Percentiles rank a stretch among this genome's conserved stretches.
Conservation (phyloP, 108 stramenopile genomes). For the Pseudonitzschia multistriata region DNA sequence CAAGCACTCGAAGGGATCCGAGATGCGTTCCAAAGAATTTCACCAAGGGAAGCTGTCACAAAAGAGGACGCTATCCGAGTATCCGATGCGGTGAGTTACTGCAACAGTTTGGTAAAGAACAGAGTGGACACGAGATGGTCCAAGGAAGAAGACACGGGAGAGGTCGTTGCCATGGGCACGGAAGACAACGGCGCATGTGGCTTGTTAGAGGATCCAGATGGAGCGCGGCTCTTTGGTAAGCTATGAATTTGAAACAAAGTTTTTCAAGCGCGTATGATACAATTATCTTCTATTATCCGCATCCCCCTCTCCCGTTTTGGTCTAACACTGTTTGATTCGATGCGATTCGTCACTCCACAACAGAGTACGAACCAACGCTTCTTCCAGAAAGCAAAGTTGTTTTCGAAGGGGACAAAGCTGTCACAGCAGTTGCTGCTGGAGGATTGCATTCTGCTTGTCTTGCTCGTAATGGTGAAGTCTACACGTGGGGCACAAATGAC, state of each 20-base stretch:
- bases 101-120: background rate
- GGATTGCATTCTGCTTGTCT: constrained; percentile 76
- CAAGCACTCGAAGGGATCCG: background rate
- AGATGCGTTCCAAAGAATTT: background rate
- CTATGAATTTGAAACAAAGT: background rate
- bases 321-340: background rate
- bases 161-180: constrained; percentile 13
- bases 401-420: constrained; percentile 13
- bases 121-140: background rate
- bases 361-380: constrained; percentile 31
- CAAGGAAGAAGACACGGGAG: background rate
- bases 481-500: constrained; percentile 90
- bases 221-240: constrained; percentile 13
- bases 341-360: no score
- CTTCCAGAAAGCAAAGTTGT: background rate
- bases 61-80: background rate
- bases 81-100: background rate
- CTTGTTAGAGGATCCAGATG: constrained; percentile 6
- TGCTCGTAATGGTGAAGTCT: constrained; percentile 68
- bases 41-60: background rate
- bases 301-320: background rate
- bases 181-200: constrained; percentile 6
- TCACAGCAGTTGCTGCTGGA: constrained; percentile 69
- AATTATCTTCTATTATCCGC: background rate
- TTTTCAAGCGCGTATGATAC: background rate